Base-by-base conservation (phyloP, 2,329 filamentous ascomycete species). In the Penicillium palitans region DNA sequence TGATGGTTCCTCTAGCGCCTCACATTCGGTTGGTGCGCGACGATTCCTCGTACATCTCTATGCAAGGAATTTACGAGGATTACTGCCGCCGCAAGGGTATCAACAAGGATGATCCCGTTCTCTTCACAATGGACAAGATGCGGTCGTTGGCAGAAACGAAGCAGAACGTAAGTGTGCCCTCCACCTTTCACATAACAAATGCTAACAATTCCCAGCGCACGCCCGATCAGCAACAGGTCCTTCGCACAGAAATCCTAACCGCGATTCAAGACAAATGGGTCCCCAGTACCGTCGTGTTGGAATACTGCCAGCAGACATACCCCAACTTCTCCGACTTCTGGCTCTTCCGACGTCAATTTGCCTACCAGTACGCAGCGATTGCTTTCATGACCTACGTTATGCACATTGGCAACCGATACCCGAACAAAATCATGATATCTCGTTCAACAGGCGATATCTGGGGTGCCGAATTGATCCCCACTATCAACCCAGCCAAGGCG, bases 381-480 rank as follows among this genome's bases (percentile, higher is more conserved):
- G 96, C 95, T 1, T 99, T 99, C 79, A 96, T 99, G 90, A 98
- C 95, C 4, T 99, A 98, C 73, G 89, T 97, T 59, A 89, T 99
- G 80, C 93, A 93, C 79, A 98, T 99, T 87, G 91, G 93, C 73
- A 91, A 91, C 74, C 90, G 95, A 31, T 96, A 95, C 75, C 96
- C 95, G 6, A 91, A 93, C 76, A 99, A 99, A 82, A 89, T 98
- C 75, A 89, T 90, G 76, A 96, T 99, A 70, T 89, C 91, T 12
- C 88, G 92, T 25, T 85, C 85, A 31, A 92, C 89, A 6, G 96
- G 96, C 64, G 95, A 96, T 70, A 90, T 99, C 66, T 99, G 96
- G 96, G 93, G 92, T 48, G 91, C 91, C 8, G 95, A 99, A 75
- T 82, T 98, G 52, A 90, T 98, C 77, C 91, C 95, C 0, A 90